A percentile compares a stretch with the other conserved stretches of the same genome.
Conservation (phyloP, 2,329 filamentous ascomycete species). For the Teratosphaeria zuluensis region DNA sequence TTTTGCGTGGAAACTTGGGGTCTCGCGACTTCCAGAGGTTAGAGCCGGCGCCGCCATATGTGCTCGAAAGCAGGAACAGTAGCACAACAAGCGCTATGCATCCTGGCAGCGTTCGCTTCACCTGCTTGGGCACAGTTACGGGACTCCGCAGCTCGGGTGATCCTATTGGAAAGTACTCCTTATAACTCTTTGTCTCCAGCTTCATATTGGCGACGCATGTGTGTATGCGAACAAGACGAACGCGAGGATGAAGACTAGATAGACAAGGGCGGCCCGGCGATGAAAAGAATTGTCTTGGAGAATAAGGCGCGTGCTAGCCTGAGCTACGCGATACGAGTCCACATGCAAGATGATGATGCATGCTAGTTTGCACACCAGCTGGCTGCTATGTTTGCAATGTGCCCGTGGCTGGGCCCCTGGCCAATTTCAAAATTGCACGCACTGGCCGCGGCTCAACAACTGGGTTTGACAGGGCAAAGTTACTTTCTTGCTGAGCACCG, state of each 20-base stretch:
- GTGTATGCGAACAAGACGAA: neutral
- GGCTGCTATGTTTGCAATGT: neutral
- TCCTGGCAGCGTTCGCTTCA: slow-evolving; percentile 39
- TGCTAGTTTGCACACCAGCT: neutral
- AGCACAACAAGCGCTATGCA: slow-evolving; percentile 37
- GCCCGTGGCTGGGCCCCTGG: neutral
- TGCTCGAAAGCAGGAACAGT: slow-evolving; percentile 34
- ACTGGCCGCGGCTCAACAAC: neutral
- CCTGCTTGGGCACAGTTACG: slow-evolving; percentile 36
- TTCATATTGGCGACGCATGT: slow-evolving; percentile 1
- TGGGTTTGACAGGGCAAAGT: neutral
- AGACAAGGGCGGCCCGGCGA: neutral
- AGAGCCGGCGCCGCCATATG: slow-evolving; percentile 14
- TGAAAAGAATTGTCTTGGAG: neutral
- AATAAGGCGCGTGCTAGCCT: neutral
- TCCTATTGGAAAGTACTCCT: slow-evolving; percentile 8
- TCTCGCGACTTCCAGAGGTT: slow-evolving; percentile 1
- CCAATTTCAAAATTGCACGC: neutral
- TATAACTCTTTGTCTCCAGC: slow-evolving; percentile 11
- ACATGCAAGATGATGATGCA: neutral
- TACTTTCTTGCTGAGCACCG: neutral
- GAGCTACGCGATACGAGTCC: neutral
- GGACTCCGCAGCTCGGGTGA: slow-evolving; percentile 1
- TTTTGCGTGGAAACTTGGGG: slow-evolving; percentile 52
- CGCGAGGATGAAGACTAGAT: neutral